Base-by-base conservation (phyloP, 441 rosid genomes). In the Theobroma grandiflorum region DNA sequence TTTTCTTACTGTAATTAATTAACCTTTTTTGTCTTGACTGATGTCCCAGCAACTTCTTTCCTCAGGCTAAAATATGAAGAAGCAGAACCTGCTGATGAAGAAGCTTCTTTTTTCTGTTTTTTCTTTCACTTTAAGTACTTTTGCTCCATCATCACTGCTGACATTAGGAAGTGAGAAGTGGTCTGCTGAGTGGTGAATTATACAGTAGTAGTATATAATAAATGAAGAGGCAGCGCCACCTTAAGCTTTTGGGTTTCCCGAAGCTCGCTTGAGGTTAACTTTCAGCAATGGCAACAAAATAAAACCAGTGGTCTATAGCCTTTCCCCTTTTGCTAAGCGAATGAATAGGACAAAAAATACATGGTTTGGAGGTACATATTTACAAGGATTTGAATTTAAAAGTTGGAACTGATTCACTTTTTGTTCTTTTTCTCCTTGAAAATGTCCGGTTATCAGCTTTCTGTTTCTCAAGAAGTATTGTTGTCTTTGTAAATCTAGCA, bases 141-240 rank as follows among this genome's bases (percentile, higher is more conserved):
- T n/a, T 43, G 53, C 9, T 45, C 35, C 72, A 11, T 69, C 20
- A 69, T 69, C 38, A 69, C 38, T 45, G 73, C 73, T 69, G 55
- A 45, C 57, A 69, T 5, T 11, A 68, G 15, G 37, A 43, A 45
- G 43, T 42, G 50, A 20, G 18, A 43, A 43, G 72, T 43, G 26
- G 8, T 38, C 15, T 20, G 35, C 31, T 43, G 53, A 42, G 18
- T 68, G 2, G 31, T 66, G 10, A 68, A 12, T 45, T 45, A 37
- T 53, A 55, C 3, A 58, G 42, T 40, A 6, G 6, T 3, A 3
- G 6, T 8, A 57, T 20, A 3, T 33, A 62, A 64, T 16, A 64
- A 64, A 38, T 38, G 31, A 65, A 38, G 12, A 65, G 26, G 22
- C 26, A n/a, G 31, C 49, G 49, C 66, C 66, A 26, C 38, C 66